These are phyloP conservation scores for Cyclocybe aegerita DNA, from an alignment of 768 basidiomycete genomes.

Conservation along the genomic window DNA sequence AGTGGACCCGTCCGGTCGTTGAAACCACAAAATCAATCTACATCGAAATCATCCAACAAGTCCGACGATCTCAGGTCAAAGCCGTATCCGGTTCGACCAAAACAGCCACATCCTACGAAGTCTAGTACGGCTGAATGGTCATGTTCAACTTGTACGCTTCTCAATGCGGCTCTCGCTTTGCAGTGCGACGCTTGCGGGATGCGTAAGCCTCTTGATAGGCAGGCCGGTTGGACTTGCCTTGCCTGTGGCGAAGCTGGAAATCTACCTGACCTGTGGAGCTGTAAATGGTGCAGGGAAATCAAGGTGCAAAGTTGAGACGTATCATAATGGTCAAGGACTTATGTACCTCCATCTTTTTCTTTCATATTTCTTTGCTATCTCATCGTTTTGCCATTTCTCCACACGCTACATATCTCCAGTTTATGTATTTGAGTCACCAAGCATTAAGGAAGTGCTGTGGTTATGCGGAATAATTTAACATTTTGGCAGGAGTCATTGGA, in stretches of 20 bases:
- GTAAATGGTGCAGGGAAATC: constrained; percentile 67
- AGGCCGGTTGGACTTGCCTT: constrained; percentile 61
- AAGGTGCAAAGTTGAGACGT: constrained; percentile 42
- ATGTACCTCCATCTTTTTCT: not conserved
- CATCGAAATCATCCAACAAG: not conserved
- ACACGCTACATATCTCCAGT: no score
- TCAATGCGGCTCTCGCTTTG: constrained; percentile 47
- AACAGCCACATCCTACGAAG: not conserved
- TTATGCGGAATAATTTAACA: constrained; percentile 48
- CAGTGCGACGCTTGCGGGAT: constrained; percentile 64
- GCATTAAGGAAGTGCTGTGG: not conserved
- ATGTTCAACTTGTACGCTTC: constrained; percentile 63
- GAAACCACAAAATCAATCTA: not conserved
- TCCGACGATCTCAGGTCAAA: not conserved
- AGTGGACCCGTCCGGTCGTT: not conserved
- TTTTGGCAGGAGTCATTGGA: constrained; percentile 30
- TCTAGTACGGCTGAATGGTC: constrained; percentile 39
- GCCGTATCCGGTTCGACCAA: not conserved
- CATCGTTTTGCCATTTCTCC: not conserved
- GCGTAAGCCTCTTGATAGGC: constrained; percentile 25
- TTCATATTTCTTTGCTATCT: not conserved
- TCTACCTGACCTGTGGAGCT: constrained; percentile 71
- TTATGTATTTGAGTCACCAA: no score
- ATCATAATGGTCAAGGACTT: not conserved
- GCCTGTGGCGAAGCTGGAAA: constrained; percentile 64